phyloP scores from a whole-genome alignment of 768 basidiomycete species.

The Macrolepiota dolichaula region DNA sequence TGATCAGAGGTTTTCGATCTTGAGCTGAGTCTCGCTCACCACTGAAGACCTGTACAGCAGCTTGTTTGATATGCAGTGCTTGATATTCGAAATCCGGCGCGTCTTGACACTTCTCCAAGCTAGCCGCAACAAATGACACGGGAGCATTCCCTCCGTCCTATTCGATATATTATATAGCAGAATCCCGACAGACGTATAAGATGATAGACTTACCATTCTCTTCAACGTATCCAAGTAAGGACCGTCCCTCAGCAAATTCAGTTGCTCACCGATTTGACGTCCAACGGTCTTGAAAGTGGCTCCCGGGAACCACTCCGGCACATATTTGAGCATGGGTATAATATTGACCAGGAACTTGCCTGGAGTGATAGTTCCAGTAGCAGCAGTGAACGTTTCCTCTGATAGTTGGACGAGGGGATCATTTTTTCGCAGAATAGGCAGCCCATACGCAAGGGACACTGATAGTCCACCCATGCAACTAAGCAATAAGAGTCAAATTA shows the following conservation, averaged over 20 bases:
- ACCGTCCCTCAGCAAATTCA: not conserved
- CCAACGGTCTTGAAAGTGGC: conserved; percentile 10
- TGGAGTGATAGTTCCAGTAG: conserved; percentile 1
- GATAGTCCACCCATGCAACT: conserved; percentile 8
- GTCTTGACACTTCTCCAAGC: not conserved
- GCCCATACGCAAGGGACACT: conserved; percentile 5
- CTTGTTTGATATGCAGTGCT: not conserved
- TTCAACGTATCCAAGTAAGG: not conserved
- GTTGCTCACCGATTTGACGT: not conserved
- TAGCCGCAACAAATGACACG: not conserved
- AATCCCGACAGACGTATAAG: too few relatives aligned
- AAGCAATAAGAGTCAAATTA: conserved; percentile 1
- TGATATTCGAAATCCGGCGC: not conserved
- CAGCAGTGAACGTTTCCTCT: not conserved
- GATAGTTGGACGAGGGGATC: conserved; percentile 9
- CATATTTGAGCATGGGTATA: conserved; percentile 9
- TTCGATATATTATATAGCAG: not conserved
- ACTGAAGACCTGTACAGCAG: not conserved
- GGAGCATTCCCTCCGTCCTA: not conserved
- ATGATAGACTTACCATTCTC: not conserved
- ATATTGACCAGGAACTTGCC: conserved; percentile 13
- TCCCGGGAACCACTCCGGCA: conserved; percentile 15
- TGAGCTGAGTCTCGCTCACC: not conserved
- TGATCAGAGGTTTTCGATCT: too few relatives aligned
- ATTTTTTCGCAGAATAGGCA: conserved; percentile 2